Evolutionary conservation across 345 rosid genomes (phyloP), one percentile per base, ranked within the genome.

Genomic region (Orychophragmus violaceus): DNA sequence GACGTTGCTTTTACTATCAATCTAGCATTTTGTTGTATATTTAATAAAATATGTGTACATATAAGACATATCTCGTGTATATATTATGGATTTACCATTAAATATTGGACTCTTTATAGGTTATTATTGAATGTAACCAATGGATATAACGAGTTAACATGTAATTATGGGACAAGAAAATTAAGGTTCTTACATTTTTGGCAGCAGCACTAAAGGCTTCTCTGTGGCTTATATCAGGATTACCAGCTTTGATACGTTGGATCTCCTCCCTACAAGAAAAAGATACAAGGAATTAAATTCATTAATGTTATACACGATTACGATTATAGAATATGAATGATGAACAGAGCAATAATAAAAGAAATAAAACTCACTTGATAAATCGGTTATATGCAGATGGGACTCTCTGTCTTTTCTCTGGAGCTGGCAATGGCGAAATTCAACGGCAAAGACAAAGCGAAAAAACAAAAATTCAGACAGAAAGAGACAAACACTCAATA

Each of bases 331-430:
- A n/a, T n/a, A n/a, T n/a, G n/a, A 33, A 33, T 41, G 37, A 17
- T 16, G 25, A 37, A 16, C 5, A 62, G 3, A 3, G n/a, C 6
- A 21, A 8, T 11, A 29, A 22, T 16, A 17, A 29, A 53, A 41
- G 16, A 41, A 41, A 0, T 51, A 16, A 52, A 39, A 61, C 92
- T 83, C 73, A 95, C 99, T 95, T 95, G 87, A 95, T 91, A 87
- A 95, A 95, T 80, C 99, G 90, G 81, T 95, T 95, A 85, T 95
- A 95, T 64, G 99, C 99, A 56, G 99, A 95, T 70, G 99, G 99
- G 80, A 95, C 96, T 86, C 99, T 85, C 81, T 87, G 96, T 80
- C 99, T 82, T 84, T 94, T 94, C 84, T 89, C 96, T 51, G 97
- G 99, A 75, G 99, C 99, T 94, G 96, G 79, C 77, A 74, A 77